phyloP scores from a whole-genome alignment of 2,329 filamentous ascomycete species.

The Huntiella moniliformis region DNA sequence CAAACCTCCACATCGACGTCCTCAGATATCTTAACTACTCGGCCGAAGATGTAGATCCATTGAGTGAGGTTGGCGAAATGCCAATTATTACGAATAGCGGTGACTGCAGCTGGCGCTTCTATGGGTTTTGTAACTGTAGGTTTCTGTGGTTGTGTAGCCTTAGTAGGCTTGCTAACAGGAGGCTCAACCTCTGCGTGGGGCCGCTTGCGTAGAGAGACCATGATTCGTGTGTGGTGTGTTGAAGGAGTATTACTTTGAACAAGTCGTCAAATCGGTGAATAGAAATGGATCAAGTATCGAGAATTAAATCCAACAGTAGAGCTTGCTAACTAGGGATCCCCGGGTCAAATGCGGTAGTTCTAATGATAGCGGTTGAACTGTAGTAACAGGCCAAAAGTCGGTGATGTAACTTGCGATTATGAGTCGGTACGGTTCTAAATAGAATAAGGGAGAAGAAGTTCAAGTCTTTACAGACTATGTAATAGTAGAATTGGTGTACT shows the following conservation, averaged over 20 bases:
- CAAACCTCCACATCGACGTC: slow-evolving; percentile 72
- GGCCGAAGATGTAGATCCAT: slow-evolving; percentile 82
- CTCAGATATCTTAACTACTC: slow-evolving; percentile 74
- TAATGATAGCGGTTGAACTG: too few relatives aligned
- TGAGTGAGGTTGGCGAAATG: slow-evolving; percentile 88
- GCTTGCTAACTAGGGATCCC: too few relatives aligned
- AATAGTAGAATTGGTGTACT: not conserved
- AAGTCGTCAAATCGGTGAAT: too few relatives aligned
- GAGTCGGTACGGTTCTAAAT: not conserved
- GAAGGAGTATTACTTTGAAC: not conserved
- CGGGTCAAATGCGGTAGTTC: too few relatives aligned
- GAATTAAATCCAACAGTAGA: too few relatives aligned
- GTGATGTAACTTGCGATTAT: not conserved
- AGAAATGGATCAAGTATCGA: too few relatives aligned
- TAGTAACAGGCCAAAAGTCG: too few relatives aligned
- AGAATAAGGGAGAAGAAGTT: not conserved
- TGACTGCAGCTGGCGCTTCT: slow-evolving; percentile 2
- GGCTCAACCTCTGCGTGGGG: slow-evolving; percentile 6
- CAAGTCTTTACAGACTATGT: not conserved
- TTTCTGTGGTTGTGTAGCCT: not conserved
- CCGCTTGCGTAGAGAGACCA: slow-evolving; percentile 12
- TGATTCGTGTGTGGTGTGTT: slow-evolving; percentile 3
- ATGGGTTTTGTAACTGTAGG: not conserved
- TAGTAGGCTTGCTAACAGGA: not conserved
- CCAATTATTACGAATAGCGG: slow-evolving; percentile 65